Evolutionary conservation across 2,329 filamentous ascomycete species (phyloP), one percentile per base, ranked within the genome.

Genomic region (Alternaria gaisen): DNA sequence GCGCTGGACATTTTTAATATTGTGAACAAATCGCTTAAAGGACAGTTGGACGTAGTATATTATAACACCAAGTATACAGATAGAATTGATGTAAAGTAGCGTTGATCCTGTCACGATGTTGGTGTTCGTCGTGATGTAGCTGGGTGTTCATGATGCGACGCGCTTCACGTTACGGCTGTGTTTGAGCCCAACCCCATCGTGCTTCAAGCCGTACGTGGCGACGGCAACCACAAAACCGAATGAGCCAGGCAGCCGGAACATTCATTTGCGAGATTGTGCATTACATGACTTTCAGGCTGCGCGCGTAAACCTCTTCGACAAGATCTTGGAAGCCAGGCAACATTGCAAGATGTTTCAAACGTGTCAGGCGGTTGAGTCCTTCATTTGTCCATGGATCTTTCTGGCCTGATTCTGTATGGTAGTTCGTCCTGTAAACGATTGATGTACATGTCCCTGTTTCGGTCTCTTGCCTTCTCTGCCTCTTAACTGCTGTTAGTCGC

Each of bases 141-240:
- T 32, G 20, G 64, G 67, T 68, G 68, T 71, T 63, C 67, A 68
- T 41, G 54, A 60, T 62, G 59, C 71, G 75, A 77, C 66, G 72
- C 75, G 68, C 63, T 68, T 60, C 71, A 62, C 72, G 76, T 78
- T 76, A 72, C 72, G 72, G 56, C 30, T 59, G 67, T 60, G 76
- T 78, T 77, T 76, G 72, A 77, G 74, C 54, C 34, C n/a, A 38
- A 26, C 24, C 46, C 18, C 54, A 36, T 30, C 16, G 22, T 73
- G 67, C 72, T 57, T 70, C 73, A 74, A 61, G 64, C 59, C 30
- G 36, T 20, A 36, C 34, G 34, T 53, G 53, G 48, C 54, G 53
- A 53, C 60, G 56, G 60, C 26, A 48, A 52, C 28, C 20, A 18
- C 30, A 36, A 62, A 42, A 59, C 56, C 52, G 46, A 55, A 28